phyloP scores from a whole-genome alignment of 495 filamentous ascomycete genomes.

The Parathielavia appendiculata region DNA sequence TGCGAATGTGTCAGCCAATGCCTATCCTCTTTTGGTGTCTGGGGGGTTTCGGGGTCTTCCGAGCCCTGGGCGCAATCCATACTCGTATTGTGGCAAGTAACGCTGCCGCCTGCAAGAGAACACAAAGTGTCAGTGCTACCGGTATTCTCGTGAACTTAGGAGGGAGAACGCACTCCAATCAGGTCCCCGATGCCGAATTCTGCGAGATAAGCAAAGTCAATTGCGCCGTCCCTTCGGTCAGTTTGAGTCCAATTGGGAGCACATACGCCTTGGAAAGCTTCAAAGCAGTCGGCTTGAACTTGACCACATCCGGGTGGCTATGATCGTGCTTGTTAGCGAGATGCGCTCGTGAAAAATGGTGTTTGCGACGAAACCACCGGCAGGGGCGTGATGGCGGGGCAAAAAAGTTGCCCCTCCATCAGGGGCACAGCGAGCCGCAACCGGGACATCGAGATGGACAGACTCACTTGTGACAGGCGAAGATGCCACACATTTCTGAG shows the following conservation, averaged over 20 bases:
- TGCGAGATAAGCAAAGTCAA: conserved; percentile 46
- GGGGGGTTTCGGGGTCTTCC: background rate
- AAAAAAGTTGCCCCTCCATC: conserved; percentile 33
- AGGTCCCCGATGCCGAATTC: conserved; percentile 91
- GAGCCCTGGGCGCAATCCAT: conserved; percentile 22
- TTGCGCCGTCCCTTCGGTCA: conserved; percentile 26
- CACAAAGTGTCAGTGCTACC: conserved; percentile 20
- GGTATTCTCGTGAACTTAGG: conserved; percentile 14
- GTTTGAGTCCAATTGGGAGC: conserved; percentile 12
- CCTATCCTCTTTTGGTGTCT: background rate
- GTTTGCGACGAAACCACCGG: background rate
- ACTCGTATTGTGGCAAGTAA: conserved; percentile 86
- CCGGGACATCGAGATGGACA: background rate
- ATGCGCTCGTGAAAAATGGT: background rate
- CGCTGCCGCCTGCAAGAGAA: conserved; percentile 67
- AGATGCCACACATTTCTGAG: conserved; percentile 73
- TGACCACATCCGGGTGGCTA: conserved; percentile 90
- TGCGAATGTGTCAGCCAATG: conserved; percentile 37
- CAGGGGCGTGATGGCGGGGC: conserved; percentile 20
- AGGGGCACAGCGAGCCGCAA: conserved; percentile 5
- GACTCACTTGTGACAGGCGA: conserved; percentile 85
- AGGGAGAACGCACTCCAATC: conserved; percentile 82
- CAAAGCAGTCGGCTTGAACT: conserved; percentile 95
- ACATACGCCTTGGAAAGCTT: conserved; percentile 92
- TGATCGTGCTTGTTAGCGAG: conserved; percentile 25